Evolutionary conservation across 106 monocot genomes (phyloP), one percentile per base, ranked within the genome.

Genomic region (Dendrobium chrysotoxum): DNA sequence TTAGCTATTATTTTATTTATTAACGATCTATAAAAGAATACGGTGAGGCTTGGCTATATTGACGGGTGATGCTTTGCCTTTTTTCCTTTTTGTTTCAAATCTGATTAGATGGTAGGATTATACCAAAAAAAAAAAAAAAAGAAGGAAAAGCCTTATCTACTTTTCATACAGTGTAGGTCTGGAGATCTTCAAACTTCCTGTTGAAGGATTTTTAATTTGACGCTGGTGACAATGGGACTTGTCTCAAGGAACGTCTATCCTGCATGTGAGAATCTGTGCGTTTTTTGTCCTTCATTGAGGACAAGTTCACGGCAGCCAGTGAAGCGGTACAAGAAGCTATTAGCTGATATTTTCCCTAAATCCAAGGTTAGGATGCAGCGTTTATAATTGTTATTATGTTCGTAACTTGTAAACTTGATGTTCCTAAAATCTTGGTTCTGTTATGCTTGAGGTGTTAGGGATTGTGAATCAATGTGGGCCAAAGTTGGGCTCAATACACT

Each of bases 291-390:
- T 46, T 55, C 79, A 26, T n/a, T 84, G 35, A 39, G 75, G 28
- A 84, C 79, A 21, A 84, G 84, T n/a, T 84, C 84, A 28, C 68
- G 84, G 30, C 84, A 84, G 26, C 89, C 80, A 77, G 83, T 89
- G 16, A 83, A 83, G 73, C 78, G 83, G 7, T 83, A 83, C 83
- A 83, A 83, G 73, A 72, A 83, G 73, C 54, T 83, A 28, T 40
- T 83, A 38, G 53, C 83, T 0, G 83, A 83, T 20, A 83, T 83
- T 11, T 83, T 83, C n/a, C 78, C 79, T 10, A 53, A 42, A 79
- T 55, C 83, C 9, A 78, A 78, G 83, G 83, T 83, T n/a, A 42
- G n/a, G 8, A 11, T 20, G 39, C 41, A 74, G 41, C 13, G 8
- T 7, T 41, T 72, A 40, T 67, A 28, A 28, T 67, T 70, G 70